These are phyloP conservation scores for Paecilomyces fulvus DNA, from an alignment of 2,329 filamentous ascomycete species.

Conservation along the genomic window DNA sequence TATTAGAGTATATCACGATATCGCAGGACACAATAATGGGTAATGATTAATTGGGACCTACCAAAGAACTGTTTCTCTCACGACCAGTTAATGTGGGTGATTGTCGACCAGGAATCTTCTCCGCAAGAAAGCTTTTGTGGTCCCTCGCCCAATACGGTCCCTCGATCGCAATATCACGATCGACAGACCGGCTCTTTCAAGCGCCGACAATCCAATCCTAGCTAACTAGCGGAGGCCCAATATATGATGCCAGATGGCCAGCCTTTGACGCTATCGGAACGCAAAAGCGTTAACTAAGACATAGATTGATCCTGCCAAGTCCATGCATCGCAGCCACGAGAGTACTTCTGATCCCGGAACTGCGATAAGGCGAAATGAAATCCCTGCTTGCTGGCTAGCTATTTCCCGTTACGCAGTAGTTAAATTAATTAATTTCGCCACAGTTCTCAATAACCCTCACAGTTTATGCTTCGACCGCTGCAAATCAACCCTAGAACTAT, in stretches of 20 bases:
- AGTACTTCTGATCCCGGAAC: not conserved
- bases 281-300: not conserved
- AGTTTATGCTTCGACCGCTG: not conserved
- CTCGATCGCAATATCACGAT: not conserved
- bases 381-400: not conserved
- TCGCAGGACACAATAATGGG: not conserved
- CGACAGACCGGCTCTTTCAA: not conserved
- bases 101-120: not conserved
- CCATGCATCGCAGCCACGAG: not conserved
- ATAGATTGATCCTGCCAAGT: not conserved
- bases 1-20: not conserved
- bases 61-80: not conserved
- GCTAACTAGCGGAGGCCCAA: not conserved
- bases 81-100: not conserved
- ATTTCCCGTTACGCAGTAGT: not conserved
- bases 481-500: not conserved
- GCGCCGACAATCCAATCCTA: no score
- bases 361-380: not conserved
- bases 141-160: not conserved
- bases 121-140: not conserved
- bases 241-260: not conserved
- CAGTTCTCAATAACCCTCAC: not conserved
- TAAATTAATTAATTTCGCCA: no score
- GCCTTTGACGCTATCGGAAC: not conserved
- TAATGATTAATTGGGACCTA: not conserved